These are phyloP conservation scores for Coemansia sp. DNA, from an alignment of 192 early-diverging fungal species.

Conservation along the genomic window DNA sequence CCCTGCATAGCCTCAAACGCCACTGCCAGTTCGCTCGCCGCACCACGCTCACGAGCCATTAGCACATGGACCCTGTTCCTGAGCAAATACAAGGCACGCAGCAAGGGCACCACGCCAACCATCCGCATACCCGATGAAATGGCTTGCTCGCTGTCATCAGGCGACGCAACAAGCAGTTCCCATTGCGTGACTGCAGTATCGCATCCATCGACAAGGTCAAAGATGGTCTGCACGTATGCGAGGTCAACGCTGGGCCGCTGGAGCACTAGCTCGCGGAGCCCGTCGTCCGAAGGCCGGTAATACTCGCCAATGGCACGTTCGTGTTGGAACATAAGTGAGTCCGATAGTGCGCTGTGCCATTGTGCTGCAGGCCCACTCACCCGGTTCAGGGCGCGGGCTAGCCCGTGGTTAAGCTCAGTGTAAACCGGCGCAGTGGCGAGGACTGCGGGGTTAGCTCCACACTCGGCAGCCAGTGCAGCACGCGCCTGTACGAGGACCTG, in stretches of 20 bases:
- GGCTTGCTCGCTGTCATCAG: not conserved
- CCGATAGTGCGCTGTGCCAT: slow-evolving; percentile 38
- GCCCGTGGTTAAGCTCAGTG: slow-evolving; percentile 22
- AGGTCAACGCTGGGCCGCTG: slow-evolving; percentile 41
- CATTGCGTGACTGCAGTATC: slow-evolving; percentile 15
- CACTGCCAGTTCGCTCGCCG: slow-evolving; percentile 40
- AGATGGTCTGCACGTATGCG: slow-evolving; percentile 19
- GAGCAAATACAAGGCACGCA: slow-evolving; percentile 22
- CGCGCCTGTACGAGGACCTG: slow-evolving; percentile 20
- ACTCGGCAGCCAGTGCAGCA: slow-evolving; percentile 11
- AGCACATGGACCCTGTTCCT: slow-evolving; percentile 17
- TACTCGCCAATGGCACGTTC: slow-evolving; percentile 24
- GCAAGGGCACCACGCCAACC: slow-evolving; percentile 1
- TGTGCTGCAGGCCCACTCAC: slow-evolving; percentile 2
- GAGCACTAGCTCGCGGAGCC: slow-evolving; percentile 32
- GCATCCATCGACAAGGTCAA: slow-evolving; percentile 41
- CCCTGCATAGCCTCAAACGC: slow-evolving; percentile 41
- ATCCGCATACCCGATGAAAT: not conserved
- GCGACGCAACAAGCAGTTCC: slow-evolving; percentile 9
- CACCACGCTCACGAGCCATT: slow-evolving; percentile 14
- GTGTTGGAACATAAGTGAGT: slow-evolving; percentile 29
- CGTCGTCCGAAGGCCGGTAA: not conserved
- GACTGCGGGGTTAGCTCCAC: not conserved
- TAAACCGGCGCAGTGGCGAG: slow-evolving; percentile 20
- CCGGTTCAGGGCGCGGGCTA: slow-evolving; percentile 21